Percentiles rank a stretch among this genome's conserved stretches.
These are phyloP conservation scores for Populus tomentosa DNA, from an alignment of 441 rosid genomes.

Conservation along the genomic window DNA sequence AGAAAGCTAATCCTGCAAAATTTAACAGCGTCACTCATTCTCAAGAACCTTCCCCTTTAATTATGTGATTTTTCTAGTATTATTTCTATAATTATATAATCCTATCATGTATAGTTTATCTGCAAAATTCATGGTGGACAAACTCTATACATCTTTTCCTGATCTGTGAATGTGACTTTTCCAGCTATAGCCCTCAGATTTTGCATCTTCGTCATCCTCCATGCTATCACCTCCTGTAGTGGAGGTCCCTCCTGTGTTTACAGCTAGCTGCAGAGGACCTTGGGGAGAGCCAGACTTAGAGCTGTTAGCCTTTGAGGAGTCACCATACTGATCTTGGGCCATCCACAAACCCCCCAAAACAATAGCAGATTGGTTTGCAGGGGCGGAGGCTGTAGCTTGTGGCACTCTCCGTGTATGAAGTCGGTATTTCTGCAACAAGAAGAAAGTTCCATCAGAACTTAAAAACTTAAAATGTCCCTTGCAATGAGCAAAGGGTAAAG, in stretches of 20 bases:
- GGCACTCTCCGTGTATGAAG: constrained; percentile 62
- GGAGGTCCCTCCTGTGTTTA: constrained; percentile 53
- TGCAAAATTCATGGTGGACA: constrained; percentile 57
- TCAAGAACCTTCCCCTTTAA: constrained; percentile 21
- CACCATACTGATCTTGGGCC: constrained; percentile 52
- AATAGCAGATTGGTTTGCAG: constrained; percentile 49
- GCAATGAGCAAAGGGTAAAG: background rate
- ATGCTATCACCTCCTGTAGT: constrained; percentile 68
- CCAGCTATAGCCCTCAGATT: constrained; percentile 76
- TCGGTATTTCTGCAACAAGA: constrained; percentile 68
- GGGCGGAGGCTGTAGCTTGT: constrained; percentile 24
- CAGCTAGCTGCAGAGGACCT: constrained; percentile 75
- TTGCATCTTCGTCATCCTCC: constrained; percentile 79
- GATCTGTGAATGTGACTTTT: constrained; percentile 46
- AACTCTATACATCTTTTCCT: constrained; percentile 48
- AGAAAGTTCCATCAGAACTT: constrained; percentile 7
- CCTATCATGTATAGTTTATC: constrained; percentile 47
- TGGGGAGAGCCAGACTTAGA: constrained; percentile 74
- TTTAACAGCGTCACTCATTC: constrained; percentile 32
- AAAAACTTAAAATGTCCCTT: background rate
- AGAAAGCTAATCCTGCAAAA: constrained; percentile 54
- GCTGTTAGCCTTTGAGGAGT: constrained; percentile 43
- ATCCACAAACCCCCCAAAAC: constrained; percentile 72
- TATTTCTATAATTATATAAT: constrained; percentile 27
- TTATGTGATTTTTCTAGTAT: constrained; percentile 1